Percentiles rank a stretch among this genome's conserved stretches.
Evolutionary conservation across 768 basidiomycete species (phyloP).

Genomic region (Auricularia sp.): DNA sequence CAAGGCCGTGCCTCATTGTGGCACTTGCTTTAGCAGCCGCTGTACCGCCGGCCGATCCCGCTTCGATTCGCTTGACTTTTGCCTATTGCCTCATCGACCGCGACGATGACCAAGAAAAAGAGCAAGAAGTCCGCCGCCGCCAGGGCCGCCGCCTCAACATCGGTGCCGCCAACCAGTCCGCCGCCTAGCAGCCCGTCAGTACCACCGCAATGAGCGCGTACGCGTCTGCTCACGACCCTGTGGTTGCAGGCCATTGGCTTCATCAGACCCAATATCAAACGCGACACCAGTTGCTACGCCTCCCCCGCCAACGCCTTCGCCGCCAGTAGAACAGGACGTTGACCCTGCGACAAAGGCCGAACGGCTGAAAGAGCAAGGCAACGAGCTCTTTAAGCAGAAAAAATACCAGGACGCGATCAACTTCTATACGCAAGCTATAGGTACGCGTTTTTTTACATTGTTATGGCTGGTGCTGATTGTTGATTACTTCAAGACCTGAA

Average conservation of each 20-base stretch:
- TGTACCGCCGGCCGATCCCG: background rate
- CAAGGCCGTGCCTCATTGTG: too few species aligned
- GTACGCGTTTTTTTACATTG: background rate
- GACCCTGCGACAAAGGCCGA: constrained; percentile 76
- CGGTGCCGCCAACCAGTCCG: background rate
- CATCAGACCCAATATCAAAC: background rate
- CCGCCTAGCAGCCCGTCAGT: background rate
- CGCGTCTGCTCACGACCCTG: background rate
- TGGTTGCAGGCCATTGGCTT: background rate
- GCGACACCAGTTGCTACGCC: background rate
- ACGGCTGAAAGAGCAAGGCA: constrained; percentile 76
- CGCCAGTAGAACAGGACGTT: constrained; percentile 20
- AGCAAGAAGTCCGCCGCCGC: background rate
- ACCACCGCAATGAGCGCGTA: background rate
- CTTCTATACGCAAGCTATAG: constrained; percentile 52
- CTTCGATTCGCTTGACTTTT: background rate
- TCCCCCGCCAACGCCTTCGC: background rate
- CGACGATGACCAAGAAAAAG: background rate
- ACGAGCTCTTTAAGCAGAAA: constrained; percentile 56
- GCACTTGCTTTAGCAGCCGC: background rate
- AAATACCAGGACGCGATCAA: constrained; percentile 50
- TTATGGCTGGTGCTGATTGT: background rate
- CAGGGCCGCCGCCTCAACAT: background rate
- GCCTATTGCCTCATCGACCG: background rate
- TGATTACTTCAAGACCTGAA: constrained; percentile 36